phyloP scores from a whole-genome alignment of 495 filamentous ascomycete genomes.

The Penicillium riverlandense region DNA sequence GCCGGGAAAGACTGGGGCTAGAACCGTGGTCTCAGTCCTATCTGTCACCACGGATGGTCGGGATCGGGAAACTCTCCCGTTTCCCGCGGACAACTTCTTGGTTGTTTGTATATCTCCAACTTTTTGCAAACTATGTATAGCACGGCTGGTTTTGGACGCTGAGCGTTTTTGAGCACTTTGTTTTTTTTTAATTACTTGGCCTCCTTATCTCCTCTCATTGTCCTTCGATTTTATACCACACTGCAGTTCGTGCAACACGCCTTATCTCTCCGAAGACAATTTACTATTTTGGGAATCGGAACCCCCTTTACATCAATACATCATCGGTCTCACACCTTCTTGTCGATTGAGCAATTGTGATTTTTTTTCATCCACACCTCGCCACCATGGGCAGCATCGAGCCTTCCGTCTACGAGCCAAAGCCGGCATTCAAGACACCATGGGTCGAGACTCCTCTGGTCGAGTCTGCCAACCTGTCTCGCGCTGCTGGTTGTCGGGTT shows the following conservation, averaged over 20 bases:
- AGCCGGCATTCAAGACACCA: slow-evolving; percentile 38
- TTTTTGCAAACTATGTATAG: slow-evolving; percentile 10
- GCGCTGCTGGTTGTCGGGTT: slow-evolving; percentile 68
- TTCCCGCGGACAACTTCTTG: slow-evolving; percentile 32
- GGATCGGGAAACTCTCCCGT: slow-evolving; percentile 25
- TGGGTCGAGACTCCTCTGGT: slow-evolving; percentile 71
- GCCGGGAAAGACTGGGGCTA: slow-evolving; percentile 22
- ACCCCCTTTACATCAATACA: not conserved
- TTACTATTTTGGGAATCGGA: slow-evolving; percentile 8
- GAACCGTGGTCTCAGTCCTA: slow-evolving; percentile 8
- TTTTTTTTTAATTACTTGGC: slow-evolving; percentile 1
- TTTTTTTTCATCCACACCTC: slow-evolving; percentile 2
- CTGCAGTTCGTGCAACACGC: slow-evolving; percentile 5
- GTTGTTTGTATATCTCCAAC: slow-evolving; percentile 29
- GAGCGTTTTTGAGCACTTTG: not conserved
- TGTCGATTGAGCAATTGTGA: not conserved
- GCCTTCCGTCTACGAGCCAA: slow-evolving; percentile 24
- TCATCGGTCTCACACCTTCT: too few species aligned
- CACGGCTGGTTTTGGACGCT: slow-evolving; percentile 1
- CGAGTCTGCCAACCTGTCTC: slow-evolving; percentile 59
- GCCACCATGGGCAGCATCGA: slow-evolving; percentile 26
- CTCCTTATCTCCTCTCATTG: slow-evolving; percentile 2
- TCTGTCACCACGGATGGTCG: slow-evolving; percentile 9
- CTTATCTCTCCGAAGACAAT: slow-evolving; percentile 1
- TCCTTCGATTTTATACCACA: slow-evolving; percentile 4